These are phyloP conservation scores for Nakazawaea sp. DNA, from an alignment of 805 yeast genomes.

Conservation along the genomic window DNA sequence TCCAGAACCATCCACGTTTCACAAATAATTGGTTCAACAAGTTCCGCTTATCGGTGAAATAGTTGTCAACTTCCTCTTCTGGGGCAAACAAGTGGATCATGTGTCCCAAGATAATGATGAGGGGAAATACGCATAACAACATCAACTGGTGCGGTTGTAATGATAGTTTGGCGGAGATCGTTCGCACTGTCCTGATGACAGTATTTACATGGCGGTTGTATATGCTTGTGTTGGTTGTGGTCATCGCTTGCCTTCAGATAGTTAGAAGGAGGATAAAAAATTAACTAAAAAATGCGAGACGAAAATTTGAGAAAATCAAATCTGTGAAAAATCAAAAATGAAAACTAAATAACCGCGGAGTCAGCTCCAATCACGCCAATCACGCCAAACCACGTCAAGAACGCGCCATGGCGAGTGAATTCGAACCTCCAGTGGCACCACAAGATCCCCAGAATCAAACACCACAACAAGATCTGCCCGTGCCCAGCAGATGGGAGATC, in stretches of 20 bases:
- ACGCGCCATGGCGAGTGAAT: neutral
- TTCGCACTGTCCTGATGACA: too few relatives aligned
- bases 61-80: constrained; percentile 37
- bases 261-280: too few relatives aligned
- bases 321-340: too few relatives aligned
- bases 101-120: constrained; percentile 45
- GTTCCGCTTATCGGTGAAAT: constrained; percentile 58
- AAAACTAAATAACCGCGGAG: too few relatives aligned
- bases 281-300: too few relatives aligned
- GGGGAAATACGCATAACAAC: constrained; percentile 24
- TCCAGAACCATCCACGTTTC: constrained; percentile 94
- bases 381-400: too few relatives aligned
- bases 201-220: too few relatives aligned
- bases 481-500: constrained; percentile 58
- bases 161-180: neutral
- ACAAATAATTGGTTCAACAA: constrained; percentile 70
- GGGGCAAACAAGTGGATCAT: constrained; percentile 38
- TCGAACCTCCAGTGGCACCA: too few relatives aligned
- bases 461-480: neutral
- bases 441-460: neutral
- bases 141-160: constrained; percentile 9
- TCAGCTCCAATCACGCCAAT: too few relatives aligned
- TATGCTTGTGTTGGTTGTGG: too few relatives aligned
- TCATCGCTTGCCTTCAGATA: too few relatives aligned
- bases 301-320: too few relatives aligned